Conservation (phyloP, 331 rosid genomes). For the Stylosanthes scabra region DNA sequence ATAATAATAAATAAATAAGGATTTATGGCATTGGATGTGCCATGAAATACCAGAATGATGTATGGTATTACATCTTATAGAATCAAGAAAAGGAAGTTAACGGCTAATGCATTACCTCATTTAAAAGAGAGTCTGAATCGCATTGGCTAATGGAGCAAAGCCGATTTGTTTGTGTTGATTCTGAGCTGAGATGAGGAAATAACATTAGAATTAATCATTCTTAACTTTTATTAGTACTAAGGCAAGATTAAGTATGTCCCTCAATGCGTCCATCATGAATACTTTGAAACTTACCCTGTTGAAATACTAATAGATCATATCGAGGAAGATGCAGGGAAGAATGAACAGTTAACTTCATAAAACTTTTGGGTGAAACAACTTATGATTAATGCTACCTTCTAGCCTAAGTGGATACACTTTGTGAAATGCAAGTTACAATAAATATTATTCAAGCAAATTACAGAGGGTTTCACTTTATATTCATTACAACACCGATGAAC, state of each 20-base stretch:
- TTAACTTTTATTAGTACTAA: constrained; percentile 37
- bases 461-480: constrained; percentile 10
- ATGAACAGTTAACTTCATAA: constrained; percentile 19
- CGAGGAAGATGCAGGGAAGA: constrained; percentile 23
- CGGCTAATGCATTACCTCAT: constrained; percentile 65
- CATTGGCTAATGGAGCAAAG: constrained; percentile 97
- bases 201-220: constrained; percentile 44
- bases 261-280: constrained; percentile 14
- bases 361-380: constrained; percentile 18
- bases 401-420: constrained; percentile 16
- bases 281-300: neutral
- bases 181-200: constrained; percentile 69
- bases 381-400: constrained; percentile 15
- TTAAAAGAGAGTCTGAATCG: constrained; percentile 86
- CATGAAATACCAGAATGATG: constrained; percentile 27
- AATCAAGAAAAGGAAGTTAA: constrained; percentile 8
- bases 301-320: constrained; percentile 15
- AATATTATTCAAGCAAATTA: constrained; percentile 19
- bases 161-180: constrained; percentile 87
- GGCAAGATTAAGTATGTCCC: constrained; percentile 33
- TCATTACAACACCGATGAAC: neutral
- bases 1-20: too few relatives aligned
- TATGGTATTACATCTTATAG: constrained; percentile 11
- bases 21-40: constrained; percentile 4
- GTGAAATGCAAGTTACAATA: constrained; percentile 24